phyloP scores from a whole-genome alignment of 148 eudicot species.

The Cornus florida region DNA sequence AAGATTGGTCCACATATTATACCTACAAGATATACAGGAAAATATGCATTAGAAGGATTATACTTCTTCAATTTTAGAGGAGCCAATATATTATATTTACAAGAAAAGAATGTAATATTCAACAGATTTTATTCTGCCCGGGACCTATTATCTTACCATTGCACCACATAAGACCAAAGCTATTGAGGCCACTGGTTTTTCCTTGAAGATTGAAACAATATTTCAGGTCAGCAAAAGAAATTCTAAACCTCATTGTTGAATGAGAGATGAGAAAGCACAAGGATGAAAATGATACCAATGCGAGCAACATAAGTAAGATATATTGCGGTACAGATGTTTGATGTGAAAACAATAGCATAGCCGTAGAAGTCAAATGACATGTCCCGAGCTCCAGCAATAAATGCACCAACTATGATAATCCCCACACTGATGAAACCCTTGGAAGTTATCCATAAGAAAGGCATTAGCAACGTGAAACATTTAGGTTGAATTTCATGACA shows the following conservation, averaged over 20 bases:
- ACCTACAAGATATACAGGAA: slow-evolving; percentile 23
- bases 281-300: slow-evolving; percentile 37
- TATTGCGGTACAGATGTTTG: slow-evolving; percentile 56
- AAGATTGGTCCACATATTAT: slow-evolving; percentile 55
- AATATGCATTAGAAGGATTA: not conserved
- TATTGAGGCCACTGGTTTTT: slow-evolving; percentile 53
- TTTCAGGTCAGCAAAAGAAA: not conserved
- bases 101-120: not conserved
- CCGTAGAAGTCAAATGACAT: slow-evolving; percentile 55
- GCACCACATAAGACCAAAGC: slow-evolving; percentile 65
- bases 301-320: slow-evolving; percentile 62
- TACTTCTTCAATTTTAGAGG: not conserved
- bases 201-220: slow-evolving; percentile 31
- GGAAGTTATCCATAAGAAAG: slow-evolving; percentile 7
- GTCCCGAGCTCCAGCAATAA: slow-evolving; percentile 62
- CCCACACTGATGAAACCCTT: slow-evolving; percentile 58
- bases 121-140: not conserved
- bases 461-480: slow-evolving; percentile 22
- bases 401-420: slow-evolving; percentile 55
- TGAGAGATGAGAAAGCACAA: slow-evolving; percentile 2
- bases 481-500: not conserved
- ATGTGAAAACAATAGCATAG: slow-evolving; percentile 47
- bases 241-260: not conserved
- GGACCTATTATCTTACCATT: slow-evolving; percentile 34
- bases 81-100: not conserved